Evolutionary conservation across 1,284 basidiomycete genomes (phyloP).

Genomic region (Neonothopanus nambi): DNA sequence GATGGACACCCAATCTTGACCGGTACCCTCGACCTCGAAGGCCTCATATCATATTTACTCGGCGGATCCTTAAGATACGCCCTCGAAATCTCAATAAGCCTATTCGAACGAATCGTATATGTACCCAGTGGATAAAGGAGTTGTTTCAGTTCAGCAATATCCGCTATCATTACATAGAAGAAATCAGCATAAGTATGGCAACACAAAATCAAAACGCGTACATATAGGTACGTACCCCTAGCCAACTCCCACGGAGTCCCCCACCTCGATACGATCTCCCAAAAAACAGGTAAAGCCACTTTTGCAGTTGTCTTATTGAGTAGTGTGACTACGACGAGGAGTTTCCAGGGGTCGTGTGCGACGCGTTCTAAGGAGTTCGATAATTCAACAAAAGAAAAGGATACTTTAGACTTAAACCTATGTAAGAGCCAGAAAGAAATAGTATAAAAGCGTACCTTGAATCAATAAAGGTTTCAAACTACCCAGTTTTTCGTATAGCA

Average conservation of each 20-base stretch:
- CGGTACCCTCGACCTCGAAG: slow-evolving; percentile 24
- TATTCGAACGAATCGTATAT: slow-evolving; percentile 48
- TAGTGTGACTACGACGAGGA: slow-evolving; percentile 53
- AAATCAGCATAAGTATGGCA: too few relatives aligned
- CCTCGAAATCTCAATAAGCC: slow-evolving; percentile 50
- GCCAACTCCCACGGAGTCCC: slow-evolving; percentile 51
- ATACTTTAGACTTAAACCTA: slow-evolving; percentile 7
- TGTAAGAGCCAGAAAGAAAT: too few relatives aligned
- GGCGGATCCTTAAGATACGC: slow-evolving; percentile 47
- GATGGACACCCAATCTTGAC: too few relatives aligned
- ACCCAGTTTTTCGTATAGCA: too few relatives aligned
- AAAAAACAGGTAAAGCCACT: slow-evolving; percentile 55
- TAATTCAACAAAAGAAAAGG: too few relatives aligned
- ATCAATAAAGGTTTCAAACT: not conserved
- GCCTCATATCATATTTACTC: slow-evolving; percentile 27
- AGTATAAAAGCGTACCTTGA: too few relatives aligned
- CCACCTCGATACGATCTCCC: slow-evolving; percentile 51
- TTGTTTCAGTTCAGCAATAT: slow-evolving; percentile 37
- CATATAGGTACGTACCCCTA: slow-evolving; percentile 42
- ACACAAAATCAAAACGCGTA: slow-evolving; percentile 7
- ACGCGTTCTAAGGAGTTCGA: slow-evolving; percentile 40
- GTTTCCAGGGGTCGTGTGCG: slow-evolving; percentile 52
- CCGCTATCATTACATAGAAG: too few relatives aligned
- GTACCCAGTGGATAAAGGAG: slow-evolving; percentile 53
- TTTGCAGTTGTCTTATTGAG: slow-evolving; percentile 59